Conservation (phyloP, 2,329 filamentous ascomycete species). For the Neoascochyta sp. region DNA sequence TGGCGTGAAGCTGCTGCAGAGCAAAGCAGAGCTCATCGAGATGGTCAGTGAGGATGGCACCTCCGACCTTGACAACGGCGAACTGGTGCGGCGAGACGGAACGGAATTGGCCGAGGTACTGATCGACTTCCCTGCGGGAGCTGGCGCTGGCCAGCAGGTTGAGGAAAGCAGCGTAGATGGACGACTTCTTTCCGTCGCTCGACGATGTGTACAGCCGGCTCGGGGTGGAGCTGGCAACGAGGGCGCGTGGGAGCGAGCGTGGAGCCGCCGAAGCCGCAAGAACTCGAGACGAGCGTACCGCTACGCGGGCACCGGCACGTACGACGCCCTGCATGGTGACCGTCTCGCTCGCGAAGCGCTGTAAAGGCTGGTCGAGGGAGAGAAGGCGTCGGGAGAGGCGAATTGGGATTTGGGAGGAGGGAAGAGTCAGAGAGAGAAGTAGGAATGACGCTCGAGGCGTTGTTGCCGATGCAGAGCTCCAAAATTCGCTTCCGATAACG, state of each 20-base stretch:
- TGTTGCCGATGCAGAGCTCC: too few relatives aligned
- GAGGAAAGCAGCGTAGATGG: constrained; percentile 66
- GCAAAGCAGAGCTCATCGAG: constrained; percentile 86
- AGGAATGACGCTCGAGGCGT: constrained; percentile 18
- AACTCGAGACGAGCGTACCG: constrained; percentile 34
- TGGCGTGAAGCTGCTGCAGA: constrained; percentile 87
- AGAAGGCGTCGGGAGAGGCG: constrained; percentile 14
- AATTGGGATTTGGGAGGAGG: constrained; percentile 18
- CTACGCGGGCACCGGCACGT: constrained; percentile 36
- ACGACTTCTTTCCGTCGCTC: constrained; percentile 32
- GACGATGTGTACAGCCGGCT: constrained; percentile 33
- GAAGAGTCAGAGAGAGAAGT: constrained; percentile 12
- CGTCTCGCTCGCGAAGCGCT: constrained; percentile 24
- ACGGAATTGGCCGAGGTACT: constrained; percentile 96
- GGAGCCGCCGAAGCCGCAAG: constrained; percentile 26
- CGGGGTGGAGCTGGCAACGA: constrained; percentile 26
- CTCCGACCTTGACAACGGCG: constrained; percentile 96
- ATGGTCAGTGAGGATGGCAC: constrained; percentile 91
- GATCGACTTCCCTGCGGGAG: constrained; percentile 92
- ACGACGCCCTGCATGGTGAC: constrained; percentile 39
- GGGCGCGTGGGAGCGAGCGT: constrained; percentile 30
- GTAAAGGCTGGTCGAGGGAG: constrained; percentile 14
- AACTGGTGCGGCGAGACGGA: constrained; percentile 96
- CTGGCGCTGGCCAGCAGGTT: constrained; percentile 93
- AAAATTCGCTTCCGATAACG: constrained; percentile 38